Evolutionary conservation across 2,329 filamentous ascomycete genomes (phyloP).

Genomic region (Fusarium concolor): DNA sequence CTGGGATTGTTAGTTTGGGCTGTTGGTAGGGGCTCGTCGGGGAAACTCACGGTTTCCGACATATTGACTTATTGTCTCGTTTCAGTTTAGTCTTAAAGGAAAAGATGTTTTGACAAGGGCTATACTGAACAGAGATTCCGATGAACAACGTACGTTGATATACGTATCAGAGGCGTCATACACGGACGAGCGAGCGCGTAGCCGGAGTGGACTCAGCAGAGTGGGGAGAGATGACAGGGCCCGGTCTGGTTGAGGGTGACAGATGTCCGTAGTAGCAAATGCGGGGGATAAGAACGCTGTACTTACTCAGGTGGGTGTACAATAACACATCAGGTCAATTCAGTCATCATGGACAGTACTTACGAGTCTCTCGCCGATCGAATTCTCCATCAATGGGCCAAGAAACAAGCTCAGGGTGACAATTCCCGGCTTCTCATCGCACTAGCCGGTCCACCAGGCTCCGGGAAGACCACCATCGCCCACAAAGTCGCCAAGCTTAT

Average conservation of each 20-base stretch:
- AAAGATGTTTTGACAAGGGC: neutral
- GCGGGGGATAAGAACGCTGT: neutral
- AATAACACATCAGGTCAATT: neutral
- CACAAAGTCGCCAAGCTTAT: conserved; percentile 25
- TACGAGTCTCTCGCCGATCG: neutral
- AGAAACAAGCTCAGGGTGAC: conserved; percentile 18
- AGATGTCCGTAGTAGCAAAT: neutral
- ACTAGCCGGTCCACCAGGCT: neutral
- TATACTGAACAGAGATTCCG: neutral
- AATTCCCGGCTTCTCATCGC: conserved; percentile 30
- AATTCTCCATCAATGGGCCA: conserved; percentile 33
- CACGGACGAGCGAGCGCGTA: neutral
- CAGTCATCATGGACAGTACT: neutral
- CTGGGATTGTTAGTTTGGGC: conserved; percentile 33
- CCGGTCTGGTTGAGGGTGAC: neutral
- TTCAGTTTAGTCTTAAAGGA: neutral
- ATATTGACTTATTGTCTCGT: neutral
- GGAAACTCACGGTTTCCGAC: neutral
- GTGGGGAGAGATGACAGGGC: neutral
- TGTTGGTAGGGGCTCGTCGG: neutral
- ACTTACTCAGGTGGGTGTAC: neutral
- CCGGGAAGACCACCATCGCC: conserved; percentile 35
- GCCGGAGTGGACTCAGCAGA: too few relatives aligned
- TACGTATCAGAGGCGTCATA: neutral
- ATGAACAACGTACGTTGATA: neutral